Evolutionary conservation across 2,329 filamentous ascomycete species (phyloP).

Genomic region (Helminthosporium solani): DNA sequence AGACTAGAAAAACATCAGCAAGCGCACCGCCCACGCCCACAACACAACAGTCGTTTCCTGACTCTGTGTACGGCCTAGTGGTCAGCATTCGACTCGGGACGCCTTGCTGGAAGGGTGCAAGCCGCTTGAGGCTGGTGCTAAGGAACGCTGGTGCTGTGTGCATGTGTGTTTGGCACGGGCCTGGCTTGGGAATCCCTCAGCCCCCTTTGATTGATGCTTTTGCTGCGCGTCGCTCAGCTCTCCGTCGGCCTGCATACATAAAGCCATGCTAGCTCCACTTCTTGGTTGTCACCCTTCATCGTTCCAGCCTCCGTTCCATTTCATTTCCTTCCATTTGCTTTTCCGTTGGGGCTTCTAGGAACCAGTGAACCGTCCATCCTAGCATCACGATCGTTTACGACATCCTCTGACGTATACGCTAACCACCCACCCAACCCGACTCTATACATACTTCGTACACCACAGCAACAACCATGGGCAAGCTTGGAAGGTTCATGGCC

Average conservation of each 20-base stretch:
- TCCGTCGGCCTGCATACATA: neutral
- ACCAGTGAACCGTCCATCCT: neutral
- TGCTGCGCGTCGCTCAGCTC: constrained; percentile 3
- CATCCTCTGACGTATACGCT: constrained; percentile 8
- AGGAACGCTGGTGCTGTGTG: neutral
- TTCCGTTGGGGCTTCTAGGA: neutral
- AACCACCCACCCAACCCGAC: neutral
- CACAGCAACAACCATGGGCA: constrained; percentile 58
- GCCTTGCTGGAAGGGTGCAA: constrained; percentile 3
- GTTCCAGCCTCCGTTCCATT: constrained; percentile 1
- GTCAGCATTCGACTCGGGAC: neutral
- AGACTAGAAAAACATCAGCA: neutral
- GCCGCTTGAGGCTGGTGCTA: constrained; percentile 13
- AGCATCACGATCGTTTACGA: neutral
- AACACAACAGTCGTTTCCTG: neutral
- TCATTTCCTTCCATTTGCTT: neutral
- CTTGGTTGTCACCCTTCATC: neutral
- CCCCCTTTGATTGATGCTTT: constrained; percentile 7
- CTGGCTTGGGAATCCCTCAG: constrained; percentile 2
- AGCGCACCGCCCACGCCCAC: neutral
- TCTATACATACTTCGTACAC: neutral
- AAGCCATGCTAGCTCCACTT: constrained; percentile 1
- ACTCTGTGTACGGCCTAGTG: neutral
- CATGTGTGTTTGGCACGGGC: constrained; percentile 1
- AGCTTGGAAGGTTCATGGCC: constrained; percentile 77